A percentile compares a stretch with the other conserved stretches of the same genome.
phyloP scores from a whole-genome alignment of 805 yeast species.

The Candida taoyuanica region DNA sequence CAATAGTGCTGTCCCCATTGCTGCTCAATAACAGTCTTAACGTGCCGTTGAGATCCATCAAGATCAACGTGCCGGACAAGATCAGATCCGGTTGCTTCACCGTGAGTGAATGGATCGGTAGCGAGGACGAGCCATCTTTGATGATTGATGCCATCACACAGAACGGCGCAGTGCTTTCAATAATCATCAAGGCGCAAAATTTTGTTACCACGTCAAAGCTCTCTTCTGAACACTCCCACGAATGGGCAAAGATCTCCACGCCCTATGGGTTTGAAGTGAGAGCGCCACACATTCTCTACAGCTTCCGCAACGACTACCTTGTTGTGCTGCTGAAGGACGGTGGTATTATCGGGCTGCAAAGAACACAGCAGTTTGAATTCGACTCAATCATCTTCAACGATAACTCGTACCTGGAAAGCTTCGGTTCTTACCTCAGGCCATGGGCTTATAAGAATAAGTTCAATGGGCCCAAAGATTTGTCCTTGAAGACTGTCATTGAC shows the following conservation, averaged over 20 bases:
- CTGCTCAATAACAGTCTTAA: constrained; percentile 22
- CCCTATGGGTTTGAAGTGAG: constrained; percentile 63
- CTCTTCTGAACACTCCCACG: constrained; percentile 20
- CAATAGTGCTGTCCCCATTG: constrained; percentile 22
- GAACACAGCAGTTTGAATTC: constrained; percentile 21
- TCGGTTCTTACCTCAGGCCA: constrained; percentile 30
- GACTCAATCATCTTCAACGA: constrained; percentile 54
- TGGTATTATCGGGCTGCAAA: constrained; percentile 54
- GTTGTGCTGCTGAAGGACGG: constrained; percentile 73
- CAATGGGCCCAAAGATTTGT: constrained; percentile 39
- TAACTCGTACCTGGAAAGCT: constrained; percentile 38
- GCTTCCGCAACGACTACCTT: constrained; percentile 40
- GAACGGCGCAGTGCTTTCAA: constrained; percentile 47
- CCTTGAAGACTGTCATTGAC: constrained; percentile 33
- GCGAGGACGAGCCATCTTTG: constrained; percentile 26
- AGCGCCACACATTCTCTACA: constrained; percentile 47
- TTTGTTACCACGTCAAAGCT: constrained; percentile 31
- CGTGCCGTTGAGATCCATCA: constrained; percentile 16
- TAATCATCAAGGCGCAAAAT: constrained; percentile 38
- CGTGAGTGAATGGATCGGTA: constrained; percentile 29
- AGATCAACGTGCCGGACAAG: constrained; percentile 36
- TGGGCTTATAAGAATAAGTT: constrained; percentile 23
- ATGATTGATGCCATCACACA: constrained; percentile 53
- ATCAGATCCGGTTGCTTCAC: constrained; percentile 35
- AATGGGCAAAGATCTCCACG: constrained; percentile 65